Percentiles rank a stretch among this genome's conserved stretches.
These are phyloP conservation scores for Echria macrotheca DNA, from an alignment of 495 filamentous ascomycete genomes.

Conservation along the genomic window DNA sequence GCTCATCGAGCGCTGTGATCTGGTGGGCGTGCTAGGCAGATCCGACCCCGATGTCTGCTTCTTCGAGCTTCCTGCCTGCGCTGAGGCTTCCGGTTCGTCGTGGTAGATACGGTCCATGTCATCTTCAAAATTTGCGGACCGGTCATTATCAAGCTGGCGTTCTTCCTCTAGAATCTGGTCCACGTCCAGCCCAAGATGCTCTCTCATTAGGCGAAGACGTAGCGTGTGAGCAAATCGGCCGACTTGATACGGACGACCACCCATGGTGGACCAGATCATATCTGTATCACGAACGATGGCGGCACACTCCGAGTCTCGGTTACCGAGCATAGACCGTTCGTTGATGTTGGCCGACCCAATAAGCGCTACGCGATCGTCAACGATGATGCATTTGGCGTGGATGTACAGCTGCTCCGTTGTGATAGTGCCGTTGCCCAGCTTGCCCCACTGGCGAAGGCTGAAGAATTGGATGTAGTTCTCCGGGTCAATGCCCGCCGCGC, in stretches of 20 bases:
- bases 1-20: conserved; percentile 43
- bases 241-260: conserved; percentile 77
- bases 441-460: conserved; percentile 87
- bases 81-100: conserved; percentile 30
- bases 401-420: conserved; percentile 98
- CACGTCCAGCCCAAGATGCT: conserved; percentile 92
- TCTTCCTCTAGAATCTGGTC: conserved; percentile 87
- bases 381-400: conserved; percentile 95
- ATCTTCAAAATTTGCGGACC: conserved; percentile 42
- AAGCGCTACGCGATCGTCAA: conserved; percentile 87
- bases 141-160: conserved; percentile 48
- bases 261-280: conserved; percentile 91
- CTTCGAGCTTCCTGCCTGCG: conserved; percentile 25
- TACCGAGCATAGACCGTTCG: conserved; percentile 91
- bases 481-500: conserved; percentile 80
- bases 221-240: conserved; percentile 90
- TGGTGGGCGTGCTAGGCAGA: conserved; percentile 12
- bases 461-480: conserved; percentile 97
- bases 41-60: conserved; percentile 9
- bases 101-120: conserved; percentile 52
- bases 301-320: conserved; percentile 86
- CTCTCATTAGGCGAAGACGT: conserved; percentile 89
- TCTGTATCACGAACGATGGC: conserved; percentile 89
- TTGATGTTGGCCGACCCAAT: conserved; percentile 99
- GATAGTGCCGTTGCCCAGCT: conserved; percentile 74